A percentile compares a stretch with the other conserved stretches of the same genome.
Conservation (phyloP, 352 stramenopile genomes). For the Globisporangium viniferum region DNA sequence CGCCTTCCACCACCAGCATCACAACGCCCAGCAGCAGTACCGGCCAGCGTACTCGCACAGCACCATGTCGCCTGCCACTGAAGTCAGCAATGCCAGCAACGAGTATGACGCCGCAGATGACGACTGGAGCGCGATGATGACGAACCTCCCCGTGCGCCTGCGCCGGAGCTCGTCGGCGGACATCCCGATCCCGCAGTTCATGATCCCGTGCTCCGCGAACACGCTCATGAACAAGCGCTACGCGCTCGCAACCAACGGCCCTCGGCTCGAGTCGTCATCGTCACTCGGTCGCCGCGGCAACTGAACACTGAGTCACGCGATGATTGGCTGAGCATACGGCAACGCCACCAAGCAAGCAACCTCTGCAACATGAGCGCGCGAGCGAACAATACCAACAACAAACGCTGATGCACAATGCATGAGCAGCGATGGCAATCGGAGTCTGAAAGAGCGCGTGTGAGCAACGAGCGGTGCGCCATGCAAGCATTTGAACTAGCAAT, state of each 20-base stretch:
- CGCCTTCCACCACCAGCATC: neutral
- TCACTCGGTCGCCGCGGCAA: neutral
- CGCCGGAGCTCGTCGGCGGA: constrained; percentile 25
- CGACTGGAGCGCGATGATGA: constrained; percentile 7
- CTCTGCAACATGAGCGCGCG: no score
- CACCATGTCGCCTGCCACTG: neutral
- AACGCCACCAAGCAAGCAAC: no score
- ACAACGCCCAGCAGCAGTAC: neutral
- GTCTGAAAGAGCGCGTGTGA: no score
- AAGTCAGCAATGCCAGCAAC: neutral
- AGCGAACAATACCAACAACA: no score
- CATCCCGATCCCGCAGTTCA: constrained; percentile 53
- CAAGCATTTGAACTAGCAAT: no score
- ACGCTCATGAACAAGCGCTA: constrained; percentile 61
- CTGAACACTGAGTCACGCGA: neutral
- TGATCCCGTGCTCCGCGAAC: constrained; percentile 51
- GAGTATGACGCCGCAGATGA: neutral
- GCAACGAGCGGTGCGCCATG: no score
- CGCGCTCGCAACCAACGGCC: constrained; percentile 9
- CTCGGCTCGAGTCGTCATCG: neutral
- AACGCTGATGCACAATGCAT: no score
- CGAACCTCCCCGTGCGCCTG: neutral
- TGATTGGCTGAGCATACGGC: no score
- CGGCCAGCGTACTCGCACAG: neutral
- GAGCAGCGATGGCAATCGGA: no score